Evolutionary conservation across 2,329 filamentous ascomycete genomes (phyloP), one percentile per base, ranked within the genome.

Genomic region (Penicillium sp.): DNA sequence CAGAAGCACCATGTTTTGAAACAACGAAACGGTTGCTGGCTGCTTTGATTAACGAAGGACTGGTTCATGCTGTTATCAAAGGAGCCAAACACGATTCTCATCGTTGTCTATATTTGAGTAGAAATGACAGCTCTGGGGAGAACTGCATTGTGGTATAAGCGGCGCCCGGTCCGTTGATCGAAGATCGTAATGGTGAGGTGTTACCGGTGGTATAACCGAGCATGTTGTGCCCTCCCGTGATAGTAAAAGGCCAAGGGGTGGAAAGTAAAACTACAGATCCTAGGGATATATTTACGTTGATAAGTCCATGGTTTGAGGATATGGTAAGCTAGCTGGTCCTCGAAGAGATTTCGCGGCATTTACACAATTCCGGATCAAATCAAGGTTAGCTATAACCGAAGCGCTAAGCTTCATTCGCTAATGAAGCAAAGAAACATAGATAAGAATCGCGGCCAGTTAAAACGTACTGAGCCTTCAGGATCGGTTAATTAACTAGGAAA

Each of bases 1-100:
- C 1, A 11, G 6, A 27, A 22, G 22, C 41, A 22, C 22, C 47
- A 9, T 41, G 15, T n/a, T 54, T 49, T 20, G 53, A 54, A 41
- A 54, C 53, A 23, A 54, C 53, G 5, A 54, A 42, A 31, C 53
- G 53, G 11, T 18, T 54, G 29, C 53, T 54, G 23, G 53, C 53
- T 20, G 40, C 20, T 11, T 27, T 49, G 11, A 29, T 49, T 15
- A 49, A 49, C 20, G 47, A 49, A 29, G 47, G 47, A 33, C 22
- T 49, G 2, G 31, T 41, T 14, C 6, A 27, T 41, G 47, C 47
- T 4, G 14, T 15, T 23, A 48, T 48, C 12, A 11, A 35, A 11
- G 27, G 45, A 15, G 12, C 18, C 12, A 48, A 33, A 18, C 9
- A 15, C n/a, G 44, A 47, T 11, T 18, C 44, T n/a, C n/a, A 47